phyloP scores from a whole-genome alignment of 1,139 yeast genomes.

The Chernovozyma aurita region DNA sequence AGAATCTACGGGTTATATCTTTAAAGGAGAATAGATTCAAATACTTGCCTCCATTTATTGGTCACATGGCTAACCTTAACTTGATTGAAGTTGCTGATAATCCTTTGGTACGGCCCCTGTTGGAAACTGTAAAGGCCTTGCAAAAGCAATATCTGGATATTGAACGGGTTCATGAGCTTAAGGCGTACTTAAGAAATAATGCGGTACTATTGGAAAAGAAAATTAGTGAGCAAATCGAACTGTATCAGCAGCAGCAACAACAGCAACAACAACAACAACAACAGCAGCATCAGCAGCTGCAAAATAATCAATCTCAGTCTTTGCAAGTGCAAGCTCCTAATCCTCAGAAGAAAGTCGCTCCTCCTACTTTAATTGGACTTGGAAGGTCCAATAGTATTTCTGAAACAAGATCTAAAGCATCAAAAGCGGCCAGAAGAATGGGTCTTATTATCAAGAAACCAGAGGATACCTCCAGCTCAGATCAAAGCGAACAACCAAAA shows the following conservation, averaged over 20 bases:
- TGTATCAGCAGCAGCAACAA: slow-evolving; percentile 5
- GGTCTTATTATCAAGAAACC: slow-evolving; percentile 56
- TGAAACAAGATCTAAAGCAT: slow-evolving; percentile 57
- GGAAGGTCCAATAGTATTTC: slow-evolving; percentile 51
- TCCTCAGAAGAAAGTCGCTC: slow-evolving; percentile 8
- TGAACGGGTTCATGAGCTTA: slow-evolving; percentile 56
- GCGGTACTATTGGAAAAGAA: slow-evolving; percentile 22
- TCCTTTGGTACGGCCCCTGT: slow-evolving; percentile 54
- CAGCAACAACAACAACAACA: slow-evolving; percentile 8
- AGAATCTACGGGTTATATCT: slow-evolving; percentile 52
- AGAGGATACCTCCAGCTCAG: slow-evolving; percentile 10
- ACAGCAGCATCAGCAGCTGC: slow-evolving; percentile 11
- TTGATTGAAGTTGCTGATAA: slow-evolving; percentile 70
- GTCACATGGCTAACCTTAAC: slow-evolving; percentile 49
- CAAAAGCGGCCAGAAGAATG: slow-evolving; percentile 59
- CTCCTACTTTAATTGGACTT: slow-evolving; percentile 15
- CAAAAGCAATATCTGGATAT: slow-evolving; percentile 37
- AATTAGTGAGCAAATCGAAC: slow-evolving; percentile 15
- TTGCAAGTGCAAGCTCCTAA: slow-evolving; percentile 8
- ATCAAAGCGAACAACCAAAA: not conserved
- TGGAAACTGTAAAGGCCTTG: slow-evolving; percentile 29
- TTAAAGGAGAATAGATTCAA: slow-evolving; percentile 59
- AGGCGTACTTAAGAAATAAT: slow-evolving; percentile 34
- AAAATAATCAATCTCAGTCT: slow-evolving; percentile 8
- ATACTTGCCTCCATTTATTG: slow-evolving; percentile 53